phyloP scores from a whole-genome alignment of 495 filamentous ascomycete genomes.

The Haplographium delicatum region DNA sequence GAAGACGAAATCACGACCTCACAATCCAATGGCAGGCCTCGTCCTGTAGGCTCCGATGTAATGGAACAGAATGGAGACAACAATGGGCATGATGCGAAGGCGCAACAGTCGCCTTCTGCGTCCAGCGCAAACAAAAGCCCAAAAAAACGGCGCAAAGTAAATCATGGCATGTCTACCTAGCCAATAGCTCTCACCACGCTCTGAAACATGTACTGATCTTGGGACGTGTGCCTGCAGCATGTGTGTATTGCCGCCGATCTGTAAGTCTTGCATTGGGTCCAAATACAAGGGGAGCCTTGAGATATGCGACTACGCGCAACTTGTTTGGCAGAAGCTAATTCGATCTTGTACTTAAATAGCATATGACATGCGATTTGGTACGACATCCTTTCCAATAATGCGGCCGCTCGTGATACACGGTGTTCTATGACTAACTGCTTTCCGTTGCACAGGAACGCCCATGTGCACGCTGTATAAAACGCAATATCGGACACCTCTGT shows the following conservation, averaged over 20 bases:
- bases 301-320: conserved; percentile 23
- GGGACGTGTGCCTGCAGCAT: conserved; percentile 63
- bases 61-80: conserved; percentile 44
- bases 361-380: conserved; percentile 99
- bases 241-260: conserved; percentile 98
- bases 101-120: conserved; percentile 38
- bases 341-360: conserved; percentile 44
- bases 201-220: conserved; percentile 37
- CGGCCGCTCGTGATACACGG: conserved; percentile 25
- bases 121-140: conserved; percentile 51
- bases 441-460: conserved; percentile 73
- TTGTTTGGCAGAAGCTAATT: conserved; percentile 28
- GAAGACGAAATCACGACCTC: conserved; percentile 17
- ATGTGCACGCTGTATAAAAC: conserved; percentile 96
- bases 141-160: conserved; percentile 98
- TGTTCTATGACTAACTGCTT: conserved; percentile 39
- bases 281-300: conserved; percentile 12
- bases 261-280: conserved; percentile 55
- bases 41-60: conserved; percentile 27
- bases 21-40: conserved; percentile 27
- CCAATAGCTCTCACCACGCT: conserved; percentile 6
- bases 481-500: conserved; percentile 97
- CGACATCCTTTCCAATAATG: conserved; percentile 29
- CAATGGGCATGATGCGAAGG: conserved; percentile 45
- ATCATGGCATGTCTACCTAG: conserved; percentile 73